These are phyloP conservation scores for Sarocladium brachiariae DNA, from an alignment of 2,329 filamentous ascomycete genomes.

Conservation along the genomic window DNA sequence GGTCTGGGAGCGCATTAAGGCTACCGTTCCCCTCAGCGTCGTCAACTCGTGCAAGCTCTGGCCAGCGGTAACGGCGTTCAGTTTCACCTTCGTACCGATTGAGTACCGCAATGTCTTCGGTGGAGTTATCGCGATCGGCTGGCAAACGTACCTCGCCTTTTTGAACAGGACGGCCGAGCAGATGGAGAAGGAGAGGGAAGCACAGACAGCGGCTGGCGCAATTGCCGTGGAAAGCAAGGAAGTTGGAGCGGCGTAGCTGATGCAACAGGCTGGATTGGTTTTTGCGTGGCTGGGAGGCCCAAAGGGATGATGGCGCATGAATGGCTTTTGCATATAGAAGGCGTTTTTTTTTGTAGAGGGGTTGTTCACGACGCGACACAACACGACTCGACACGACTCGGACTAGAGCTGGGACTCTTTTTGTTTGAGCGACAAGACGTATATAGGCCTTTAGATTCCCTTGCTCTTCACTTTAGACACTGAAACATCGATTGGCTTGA, in stretches of 20 bases:
- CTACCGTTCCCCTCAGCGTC: constrained; percentile 70
- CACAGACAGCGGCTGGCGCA: neutral
- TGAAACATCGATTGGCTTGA: too few relatives aligned
- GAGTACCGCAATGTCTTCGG: constrained; percentile 77
- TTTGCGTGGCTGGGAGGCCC: too few relatives aligned
- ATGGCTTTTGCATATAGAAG: neutral
- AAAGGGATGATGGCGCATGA: too few relatives aligned
- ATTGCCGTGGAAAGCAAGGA: neutral
- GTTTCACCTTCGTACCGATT: constrained; percentile 73
- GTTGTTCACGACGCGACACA: too few relatives aligned
- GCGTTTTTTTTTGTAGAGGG: neutral
- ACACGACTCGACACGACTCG: too few relatives aligned
- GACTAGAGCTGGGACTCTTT: too few relatives aligned
- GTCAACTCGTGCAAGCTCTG: constrained; percentile 80
- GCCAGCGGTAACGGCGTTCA: constrained; percentile 81
- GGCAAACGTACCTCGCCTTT: constrained; percentile 86
- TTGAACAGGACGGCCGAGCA: constrained; percentile 67
- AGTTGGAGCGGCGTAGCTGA: neutral
- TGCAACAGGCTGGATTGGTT: neutral
- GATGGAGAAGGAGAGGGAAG: constrained; percentile 28
- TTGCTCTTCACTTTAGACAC: too few relatives aligned
- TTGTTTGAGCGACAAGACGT: too few relatives aligned
- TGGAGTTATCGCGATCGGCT: constrained; percentile 73
- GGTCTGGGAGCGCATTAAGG: constrained; percentile 61
- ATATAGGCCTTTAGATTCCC: too few relatives aligned